These are phyloP conservation scores for Paratinospora sagittata DNA, from an alignment of 164 flowering plant genomes.

Conservation along the genomic window DNA sequence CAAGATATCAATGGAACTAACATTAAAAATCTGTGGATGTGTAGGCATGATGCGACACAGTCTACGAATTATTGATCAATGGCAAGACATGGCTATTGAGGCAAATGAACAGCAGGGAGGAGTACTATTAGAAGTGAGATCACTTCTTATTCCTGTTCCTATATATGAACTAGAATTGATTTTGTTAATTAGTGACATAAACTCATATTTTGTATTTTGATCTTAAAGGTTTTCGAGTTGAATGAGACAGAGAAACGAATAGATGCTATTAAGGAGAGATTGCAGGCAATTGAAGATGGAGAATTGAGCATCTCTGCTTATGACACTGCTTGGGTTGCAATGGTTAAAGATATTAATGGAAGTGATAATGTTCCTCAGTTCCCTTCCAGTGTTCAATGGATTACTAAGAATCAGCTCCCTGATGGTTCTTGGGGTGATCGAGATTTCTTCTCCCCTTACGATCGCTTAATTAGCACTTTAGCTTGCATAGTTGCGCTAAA, in stretches of 20 bases:
- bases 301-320: conserved; percentile 73
- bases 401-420: conserved; percentile 52
- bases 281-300: conserved; percentile 65
- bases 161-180: too few relatives aligned
- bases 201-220: neutral
- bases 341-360: conserved; percentile 47
- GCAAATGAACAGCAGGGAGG: neutral
- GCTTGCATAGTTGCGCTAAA: conserved; percentile 74
- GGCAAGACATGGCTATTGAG: neutral
- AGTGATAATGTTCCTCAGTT: conserved; percentile 52
- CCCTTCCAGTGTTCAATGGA: conserved; percentile 66
- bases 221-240: neutral
- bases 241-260: conserved; percentile 31
- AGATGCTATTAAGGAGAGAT: conserved; percentile 28
- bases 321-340: conserved; percentile 94
- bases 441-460: conserved; percentile 47
- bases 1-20: too few relatives aligned
- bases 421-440: conserved; percentile 98
- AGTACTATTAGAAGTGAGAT: neutral
- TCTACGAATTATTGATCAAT: neutral
- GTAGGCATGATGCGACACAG: neutral
- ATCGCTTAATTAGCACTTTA: conserved; percentile 65
- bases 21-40: too few relatives aligned
- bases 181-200: neutral
- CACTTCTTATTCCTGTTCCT: too few relatives aligned